Base-by-base conservation (phyloP, 768 basidiomycete genomes). In the Leucocoprinus birnbaumii region DNA sequence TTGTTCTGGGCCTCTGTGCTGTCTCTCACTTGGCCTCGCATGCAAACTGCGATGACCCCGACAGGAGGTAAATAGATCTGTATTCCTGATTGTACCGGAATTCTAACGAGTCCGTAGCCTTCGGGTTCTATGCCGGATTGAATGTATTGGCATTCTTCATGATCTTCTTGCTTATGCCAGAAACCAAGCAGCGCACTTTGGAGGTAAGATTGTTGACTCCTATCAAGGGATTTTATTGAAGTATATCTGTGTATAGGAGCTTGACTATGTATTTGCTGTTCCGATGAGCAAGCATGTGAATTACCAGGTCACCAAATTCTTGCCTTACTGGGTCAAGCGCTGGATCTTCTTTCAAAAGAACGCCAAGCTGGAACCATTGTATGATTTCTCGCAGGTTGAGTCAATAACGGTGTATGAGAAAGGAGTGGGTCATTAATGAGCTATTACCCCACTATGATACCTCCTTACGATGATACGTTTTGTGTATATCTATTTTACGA, bases 121-220 rank as follows among this genome's bases (percentile, higher is more conserved):
- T 86, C 65, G 76, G 77, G 22, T 83, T 83, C 68, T 84, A 83
- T 58, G 79, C 77, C 3, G 80, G 76, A 3, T 57, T 80, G 19
- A 82, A 82, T 58, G 66, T 80, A 5, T 58, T 73, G 10, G 82
- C 80, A 0, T 71, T 82, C 27, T 31, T 79, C 26, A 75, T 83
- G 77, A 82, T 84, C 41, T 81, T 83, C 68, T 72, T 82, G 65
- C 63, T 80, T 5, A 61, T 83, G 60, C 81, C 82, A 73, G 79
- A 78, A 75, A 77, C 80, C 13, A 78, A 80, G 60, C 78, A 80
- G 65, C 69, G 78, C 10, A 82, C 80, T 1, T 67, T 84, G 4
- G 75, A 79, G 59, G 38, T 38, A 38, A 5, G 31, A 38, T 38
- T 16, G 4, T n/a, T 38, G 8, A 38, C 38, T 38, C 38, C 16